phyloP scores from a whole-genome alignment of 164 flowering plant species.

The Vitis labrusca region DNA sequence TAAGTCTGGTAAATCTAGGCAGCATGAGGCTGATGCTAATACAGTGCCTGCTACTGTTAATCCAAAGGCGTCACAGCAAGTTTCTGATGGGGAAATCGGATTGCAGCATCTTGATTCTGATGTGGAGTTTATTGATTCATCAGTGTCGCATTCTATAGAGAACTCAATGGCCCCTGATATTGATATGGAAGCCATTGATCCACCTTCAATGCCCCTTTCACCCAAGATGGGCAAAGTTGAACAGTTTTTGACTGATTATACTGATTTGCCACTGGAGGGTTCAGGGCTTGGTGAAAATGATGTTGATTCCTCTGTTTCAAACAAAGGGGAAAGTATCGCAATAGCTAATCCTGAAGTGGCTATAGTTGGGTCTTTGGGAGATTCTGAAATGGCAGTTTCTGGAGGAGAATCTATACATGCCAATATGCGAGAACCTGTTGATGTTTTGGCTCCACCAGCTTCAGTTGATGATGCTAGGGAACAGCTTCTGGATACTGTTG shows the following conservation, averaged over 20 bases:
- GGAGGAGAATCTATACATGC: constrained; percentile 16
- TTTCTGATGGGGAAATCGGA: constrained; percentile 18
- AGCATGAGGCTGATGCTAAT: constrained; percentile 31
- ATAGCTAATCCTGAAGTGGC: constrained; percentile 16
- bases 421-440: constrained; percentile 11
- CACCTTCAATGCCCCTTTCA: constrained; percentile 7
- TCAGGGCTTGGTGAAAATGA: constrained; percentile 7
- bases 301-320: constrained; percentile 8
- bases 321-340: constrained; percentile 10
- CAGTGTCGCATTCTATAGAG: constrained; percentile 20
- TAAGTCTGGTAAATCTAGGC: constrained; percentile 49
- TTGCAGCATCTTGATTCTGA: constrained; percentile 21
- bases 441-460: constrained; percentile 7
- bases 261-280: not conserved
- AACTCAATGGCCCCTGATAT: constrained; percentile 21
- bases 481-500: constrained; percentile 9
- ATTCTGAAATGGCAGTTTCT: constrained; percentile 13
- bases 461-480: constrained; percentile 9
- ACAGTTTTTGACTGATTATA: not conserved
- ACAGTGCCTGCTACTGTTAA: constrained; percentile 14
- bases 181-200: constrained; percentile 16
- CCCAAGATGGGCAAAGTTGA: constrained; percentile 1
- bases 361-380: constrained; percentile 4
- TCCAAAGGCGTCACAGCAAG: constrained; percentile 8
- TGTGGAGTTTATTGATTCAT: constrained; percentile 14